Evolutionary conservation across 2,329 filamentous ascomycete genomes (phyloP).

Genomic region (Chlorencoelia australis): DNA sequence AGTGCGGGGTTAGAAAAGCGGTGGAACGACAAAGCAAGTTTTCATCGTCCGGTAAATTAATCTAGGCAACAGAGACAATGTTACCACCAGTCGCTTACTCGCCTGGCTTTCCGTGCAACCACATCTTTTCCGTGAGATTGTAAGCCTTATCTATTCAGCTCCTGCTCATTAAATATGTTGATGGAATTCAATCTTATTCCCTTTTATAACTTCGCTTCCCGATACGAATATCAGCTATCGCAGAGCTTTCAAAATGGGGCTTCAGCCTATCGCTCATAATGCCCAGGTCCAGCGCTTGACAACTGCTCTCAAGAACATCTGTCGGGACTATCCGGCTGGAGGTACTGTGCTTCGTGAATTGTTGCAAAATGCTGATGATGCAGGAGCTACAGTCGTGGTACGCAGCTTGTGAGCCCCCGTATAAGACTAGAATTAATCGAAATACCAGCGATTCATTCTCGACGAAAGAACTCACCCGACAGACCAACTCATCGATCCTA

Average conservation of each 20-base stretch:
- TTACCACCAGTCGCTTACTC: too few relatives aligned
- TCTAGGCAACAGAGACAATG: too few relatives aligned
- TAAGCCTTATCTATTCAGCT: too few relatives aligned
- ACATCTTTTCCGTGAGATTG: too few relatives aligned
- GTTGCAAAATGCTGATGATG: constrained; percentile 94
- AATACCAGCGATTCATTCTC: constrained; percentile 18
- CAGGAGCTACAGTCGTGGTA: constrained; percentile 69
- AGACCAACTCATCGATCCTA: constrained; percentile 19
- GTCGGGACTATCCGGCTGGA: constrained; percentile 61
- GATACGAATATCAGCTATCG: too few relatives aligned
- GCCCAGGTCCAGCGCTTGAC: constrained; percentile 22
- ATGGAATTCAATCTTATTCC: too few relatives aligned
- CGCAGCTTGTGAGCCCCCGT: neutral
- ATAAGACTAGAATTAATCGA: constrained; percentile 1
- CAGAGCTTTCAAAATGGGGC: constrained; percentile 13
- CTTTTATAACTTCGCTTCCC: too few relatives aligned
- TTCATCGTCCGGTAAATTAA: too few relatives aligned
- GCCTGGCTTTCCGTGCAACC: too few relatives aligned
- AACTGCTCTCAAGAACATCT: constrained; percentile 24
- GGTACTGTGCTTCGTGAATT: constrained; percentile 77
- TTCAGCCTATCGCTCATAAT: constrained; percentile 10
- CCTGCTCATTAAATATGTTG: too few relatives aligned
- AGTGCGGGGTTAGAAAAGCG: too few relatives aligned
- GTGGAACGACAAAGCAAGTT: too few relatives aligned
- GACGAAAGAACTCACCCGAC: constrained; percentile 22